Evolutionary conservation across 1,284 basidiomycete genomes (phyloP).

Genomic region (Moesziomyces antarcticus): DNA sequence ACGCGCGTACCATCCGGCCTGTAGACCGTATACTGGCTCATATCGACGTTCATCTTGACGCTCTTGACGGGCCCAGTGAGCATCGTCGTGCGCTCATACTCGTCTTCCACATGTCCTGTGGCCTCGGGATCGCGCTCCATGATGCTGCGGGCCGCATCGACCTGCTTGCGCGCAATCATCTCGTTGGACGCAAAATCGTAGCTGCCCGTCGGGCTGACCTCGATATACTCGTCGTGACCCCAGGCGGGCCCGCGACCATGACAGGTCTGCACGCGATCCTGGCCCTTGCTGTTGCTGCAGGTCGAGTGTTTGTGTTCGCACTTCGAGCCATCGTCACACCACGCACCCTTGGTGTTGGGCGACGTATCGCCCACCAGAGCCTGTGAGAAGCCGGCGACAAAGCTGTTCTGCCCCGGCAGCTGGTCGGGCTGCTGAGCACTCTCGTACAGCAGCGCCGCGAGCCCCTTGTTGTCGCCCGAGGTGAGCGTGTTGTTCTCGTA

Average conservation of each 20-base stretch:
- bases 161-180: constrained; percentile 56
- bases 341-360: constrained; percentile 59
- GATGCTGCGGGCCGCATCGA: constrained; percentile 47
- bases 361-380: constrained; percentile 58
- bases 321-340: constrained; percentile 52
- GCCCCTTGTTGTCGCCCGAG: constrained; percentile 59
- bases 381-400: constrained; percentile 60
- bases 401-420: constrained; percentile 49
- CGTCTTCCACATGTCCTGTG: background rate
- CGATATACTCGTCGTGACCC: constrained; percentile 39
- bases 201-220: constrained; percentile 48
- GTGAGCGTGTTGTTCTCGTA: constrained; percentile 64
- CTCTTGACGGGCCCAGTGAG: constrained; percentile 39
- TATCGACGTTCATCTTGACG: constrained; percentile 70
- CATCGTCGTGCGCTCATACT: constrained; percentile 26
- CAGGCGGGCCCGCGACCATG: constrained; percentile 55
- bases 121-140: constrained; percentile 21
- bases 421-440: constrained; percentile 42
- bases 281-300: constrained; percentile 43
- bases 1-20: constrained; percentile 77
- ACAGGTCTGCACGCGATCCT: constrained; percentile 56
- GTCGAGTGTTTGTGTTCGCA: constrained; percentile 59
- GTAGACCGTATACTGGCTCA: constrained; percentile 77
- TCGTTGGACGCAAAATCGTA: constrained; percentile 59
- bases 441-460: constrained; percentile 58